Percentiles rank a stretch among this genome's conserved stretches.
phyloP scores from a whole-genome alignment of 208 protist genomes.

The Tritrichomonas musculus region DNA sequence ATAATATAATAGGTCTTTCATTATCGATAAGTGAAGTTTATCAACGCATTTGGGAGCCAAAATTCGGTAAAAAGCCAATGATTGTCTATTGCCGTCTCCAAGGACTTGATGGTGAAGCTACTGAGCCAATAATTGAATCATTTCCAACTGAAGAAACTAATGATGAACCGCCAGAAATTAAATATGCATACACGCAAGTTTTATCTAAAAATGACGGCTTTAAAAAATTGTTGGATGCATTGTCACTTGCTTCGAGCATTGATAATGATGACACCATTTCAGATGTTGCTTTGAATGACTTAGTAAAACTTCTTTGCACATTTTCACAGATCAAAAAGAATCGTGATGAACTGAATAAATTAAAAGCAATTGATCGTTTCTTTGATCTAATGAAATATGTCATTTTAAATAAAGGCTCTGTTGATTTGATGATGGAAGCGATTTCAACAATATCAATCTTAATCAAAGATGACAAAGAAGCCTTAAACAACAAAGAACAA shows the following conservation, averaged over 20 bases:
- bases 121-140: constrained; percentile 64
- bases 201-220: neutral
- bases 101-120: constrained; percentile 74
- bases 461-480: neutral
- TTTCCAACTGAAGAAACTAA: constrained; percentile 47
- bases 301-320: neutral
- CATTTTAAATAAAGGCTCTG: neutral
- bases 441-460: neutral
- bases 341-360: neutral
- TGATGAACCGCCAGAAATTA: constrained; percentile 42
- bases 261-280: neutral
- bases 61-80: constrained; percentile 55
- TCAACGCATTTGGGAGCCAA: constrained; percentile 63
- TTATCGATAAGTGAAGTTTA: constrained; percentile 61
- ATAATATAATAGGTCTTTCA: constrained; percentile 35
- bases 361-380: neutral
- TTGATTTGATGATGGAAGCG: neutral
- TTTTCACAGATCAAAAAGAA: neutral
- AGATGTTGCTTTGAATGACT: neutral
- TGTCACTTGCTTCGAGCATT: no score
- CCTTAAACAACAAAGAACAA: neutral
- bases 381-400: neutral
- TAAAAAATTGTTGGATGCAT: neutral
- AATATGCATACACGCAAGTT: neutral
- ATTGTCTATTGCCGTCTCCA: constrained; percentile 65